Evolutionary conservation across 1,284 basidiomycete genomes (phyloP).

Genomic region (Cystobasidium sp.): DNA sequence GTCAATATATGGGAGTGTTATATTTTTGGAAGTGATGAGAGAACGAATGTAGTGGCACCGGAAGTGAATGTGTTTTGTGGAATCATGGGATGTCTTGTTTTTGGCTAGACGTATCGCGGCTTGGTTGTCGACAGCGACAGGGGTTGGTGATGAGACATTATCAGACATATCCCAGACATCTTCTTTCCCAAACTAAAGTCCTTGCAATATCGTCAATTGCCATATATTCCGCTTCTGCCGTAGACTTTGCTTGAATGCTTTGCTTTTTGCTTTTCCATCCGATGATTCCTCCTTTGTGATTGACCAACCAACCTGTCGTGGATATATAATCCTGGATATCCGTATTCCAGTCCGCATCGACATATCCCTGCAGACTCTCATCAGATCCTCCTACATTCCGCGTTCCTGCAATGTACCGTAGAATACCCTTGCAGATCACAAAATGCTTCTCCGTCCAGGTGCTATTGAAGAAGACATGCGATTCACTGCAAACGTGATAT

Average conservation of each 20-base stretch:
- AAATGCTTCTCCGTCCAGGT: constrained; percentile 57
- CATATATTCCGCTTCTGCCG: constrained; percentile 60
- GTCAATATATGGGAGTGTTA: too few relatives aligned
- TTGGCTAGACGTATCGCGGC: constrained; percentile 26
- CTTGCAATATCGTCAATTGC: constrained; percentile 61
- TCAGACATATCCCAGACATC: constrained; percentile 45
- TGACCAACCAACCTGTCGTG: constrained; percentile 59
- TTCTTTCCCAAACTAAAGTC: constrained; percentile 58
- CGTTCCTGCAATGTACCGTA: constrained; percentile 64
- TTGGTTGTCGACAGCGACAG: constrained; percentile 23
- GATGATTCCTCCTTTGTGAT: constrained; percentile 54
- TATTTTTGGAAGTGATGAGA: constrained; percentile 21
- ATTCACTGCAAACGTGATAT: constrained; percentile 59
- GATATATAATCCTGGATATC: constrained; percentile 54
- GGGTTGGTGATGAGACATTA: constrained; percentile 1
- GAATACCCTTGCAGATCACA: constrained; percentile 58
- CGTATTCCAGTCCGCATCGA: constrained; percentile 60
- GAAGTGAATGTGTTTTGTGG: constrained; percentile 38
- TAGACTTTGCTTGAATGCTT: constrained; percentile 56
- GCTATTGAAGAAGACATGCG: constrained; percentile 55
- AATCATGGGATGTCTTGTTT: constrained; percentile 36
- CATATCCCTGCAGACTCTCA: constrained; percentile 56
- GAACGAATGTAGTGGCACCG: constrained; percentile 28
- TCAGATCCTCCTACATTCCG: constrained; percentile 42
- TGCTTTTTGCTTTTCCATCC: constrained; percentile 60